A percentile compares a stretch with the other conserved stretches of the same genome.
Conservation (phyloP, 1,284 basidiomycete species). For the Lignosus rhinocerotis region DNA sequence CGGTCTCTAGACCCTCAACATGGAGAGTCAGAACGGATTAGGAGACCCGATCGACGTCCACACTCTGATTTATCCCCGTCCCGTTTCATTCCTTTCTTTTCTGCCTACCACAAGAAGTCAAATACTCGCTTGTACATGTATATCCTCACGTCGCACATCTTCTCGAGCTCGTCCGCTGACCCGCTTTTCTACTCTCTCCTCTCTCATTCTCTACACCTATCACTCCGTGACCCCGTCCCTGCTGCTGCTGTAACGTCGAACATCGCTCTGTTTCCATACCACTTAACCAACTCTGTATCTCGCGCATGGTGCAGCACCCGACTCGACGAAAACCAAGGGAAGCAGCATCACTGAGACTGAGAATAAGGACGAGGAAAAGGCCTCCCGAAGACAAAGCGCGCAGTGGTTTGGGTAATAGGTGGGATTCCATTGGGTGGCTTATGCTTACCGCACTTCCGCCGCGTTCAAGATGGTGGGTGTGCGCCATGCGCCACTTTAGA, state of each 20-base stretch:
- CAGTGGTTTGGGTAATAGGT: too few relatives aligned
- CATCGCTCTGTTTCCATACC: background rate
- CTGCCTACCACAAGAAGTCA: background rate
- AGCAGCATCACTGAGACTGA: too few relatives aligned
- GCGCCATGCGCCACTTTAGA: too few relatives aligned
- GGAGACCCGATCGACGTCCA: background rate
- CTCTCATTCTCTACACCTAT: background rate
- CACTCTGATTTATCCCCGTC: background rate
- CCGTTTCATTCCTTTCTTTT: background rate
- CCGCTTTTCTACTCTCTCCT: background rate
- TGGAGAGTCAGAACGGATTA: too few relatives aligned
- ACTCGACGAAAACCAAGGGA: too few relatives aligned
- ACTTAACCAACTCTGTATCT: background rate
- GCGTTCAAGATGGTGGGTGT: too few relatives aligned
- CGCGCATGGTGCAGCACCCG: background rate
- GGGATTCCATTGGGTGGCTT: too few relatives aligned
- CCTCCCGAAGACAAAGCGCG: background rate
- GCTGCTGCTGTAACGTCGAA: background rate
- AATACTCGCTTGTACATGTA: background rate
- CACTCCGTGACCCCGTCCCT: background rate
- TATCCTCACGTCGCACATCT: background rate
- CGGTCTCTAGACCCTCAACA: background rate
- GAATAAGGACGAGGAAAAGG: too few relatives aligned
- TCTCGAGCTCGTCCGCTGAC: background rate
- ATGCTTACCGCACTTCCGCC: too few relatives aligned